Conservation (phyloP, 208 protist genomes). For the Phytomonas francai region DNA sequence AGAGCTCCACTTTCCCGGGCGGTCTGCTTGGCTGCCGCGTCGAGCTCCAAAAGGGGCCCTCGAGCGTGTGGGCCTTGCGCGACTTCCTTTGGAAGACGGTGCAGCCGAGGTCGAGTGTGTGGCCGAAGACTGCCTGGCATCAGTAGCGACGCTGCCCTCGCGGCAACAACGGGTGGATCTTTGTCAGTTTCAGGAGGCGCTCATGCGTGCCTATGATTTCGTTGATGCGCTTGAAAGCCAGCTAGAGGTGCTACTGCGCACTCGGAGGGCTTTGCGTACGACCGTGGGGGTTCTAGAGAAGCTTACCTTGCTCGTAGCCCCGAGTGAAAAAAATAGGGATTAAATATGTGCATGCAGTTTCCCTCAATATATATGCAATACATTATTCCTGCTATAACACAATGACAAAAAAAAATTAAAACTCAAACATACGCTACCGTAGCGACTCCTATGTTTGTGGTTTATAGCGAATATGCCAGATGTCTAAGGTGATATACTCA, state of each 20-base stretch:
- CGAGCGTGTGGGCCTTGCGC: neutral
- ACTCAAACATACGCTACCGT: neutral
- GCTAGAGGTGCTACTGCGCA: neutral
- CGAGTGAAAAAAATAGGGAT: neutral
- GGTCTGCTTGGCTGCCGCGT: neutral
- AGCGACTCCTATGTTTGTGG: neutral
- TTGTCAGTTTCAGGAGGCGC: neutral
- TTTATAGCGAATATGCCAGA: neutral
- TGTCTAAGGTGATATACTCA: neutral
- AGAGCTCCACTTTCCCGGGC: neutral
- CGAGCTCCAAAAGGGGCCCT: neutral
- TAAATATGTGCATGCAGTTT: neutral
- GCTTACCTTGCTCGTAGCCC: neutral
- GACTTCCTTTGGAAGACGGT: neutral
- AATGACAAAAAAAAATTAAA: neutral
- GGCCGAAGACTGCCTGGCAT: neutral
- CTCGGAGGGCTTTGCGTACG: neutral
- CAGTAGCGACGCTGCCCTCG: neutral
- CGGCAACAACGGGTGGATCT: neutral
- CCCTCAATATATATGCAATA: constrained; percentile 2
- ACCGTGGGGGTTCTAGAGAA: neutral
- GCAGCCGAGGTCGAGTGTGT: neutral
- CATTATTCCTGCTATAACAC: neutral
- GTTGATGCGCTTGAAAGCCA: neutral
- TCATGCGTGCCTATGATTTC: neutral